phyloP scores from a whole-genome alignment of 306 rosid genomes.

The Canavalia gladiata region DNA sequence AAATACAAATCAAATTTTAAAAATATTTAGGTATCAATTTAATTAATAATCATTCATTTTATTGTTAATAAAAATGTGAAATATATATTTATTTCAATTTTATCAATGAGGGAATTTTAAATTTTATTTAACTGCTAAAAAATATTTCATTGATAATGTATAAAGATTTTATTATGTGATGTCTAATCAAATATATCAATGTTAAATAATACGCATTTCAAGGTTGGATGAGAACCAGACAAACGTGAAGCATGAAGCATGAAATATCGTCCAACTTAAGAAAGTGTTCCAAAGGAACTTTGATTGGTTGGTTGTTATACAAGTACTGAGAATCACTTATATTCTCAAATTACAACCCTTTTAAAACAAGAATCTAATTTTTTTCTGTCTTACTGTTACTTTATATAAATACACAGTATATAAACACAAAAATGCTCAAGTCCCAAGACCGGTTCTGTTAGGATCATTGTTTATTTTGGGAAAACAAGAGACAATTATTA shows the following conservation, averaged over 20 bases:
- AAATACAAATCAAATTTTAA: background rate
- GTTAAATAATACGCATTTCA: conserved; percentile 16
- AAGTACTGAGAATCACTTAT: conserved; percentile 52
- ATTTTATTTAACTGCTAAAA: too few species aligned
- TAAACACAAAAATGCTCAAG: too few species aligned
- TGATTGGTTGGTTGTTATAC: conserved; percentile 51
- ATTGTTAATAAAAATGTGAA: background rate
- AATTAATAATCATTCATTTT: too few species aligned
- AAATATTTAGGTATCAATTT: too few species aligned
- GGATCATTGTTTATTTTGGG: too few species aligned
- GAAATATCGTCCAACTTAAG: background rate
- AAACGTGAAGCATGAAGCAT: conserved; percentile 25
- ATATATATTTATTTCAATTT: background rate
- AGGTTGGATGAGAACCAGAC: conserved; percentile 23
- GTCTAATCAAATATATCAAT: background rate
- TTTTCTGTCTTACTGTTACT: background rate
- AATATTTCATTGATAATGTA: background rate
- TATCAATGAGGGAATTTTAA: too few species aligned
- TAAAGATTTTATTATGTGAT: background rate
- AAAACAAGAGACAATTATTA: too few species aligned
- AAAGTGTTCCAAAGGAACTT: conserved; percentile 39
- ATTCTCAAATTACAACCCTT: conserved; percentile 46
- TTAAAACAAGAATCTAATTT: conserved; percentile 40
- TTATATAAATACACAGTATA: background rate
- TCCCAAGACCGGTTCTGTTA: too few species aligned